These are phyloP conservation scores for Gossypioides kirkii DNA, from an alignment of 345 rosid species.

Conservation along the genomic window DNA sequence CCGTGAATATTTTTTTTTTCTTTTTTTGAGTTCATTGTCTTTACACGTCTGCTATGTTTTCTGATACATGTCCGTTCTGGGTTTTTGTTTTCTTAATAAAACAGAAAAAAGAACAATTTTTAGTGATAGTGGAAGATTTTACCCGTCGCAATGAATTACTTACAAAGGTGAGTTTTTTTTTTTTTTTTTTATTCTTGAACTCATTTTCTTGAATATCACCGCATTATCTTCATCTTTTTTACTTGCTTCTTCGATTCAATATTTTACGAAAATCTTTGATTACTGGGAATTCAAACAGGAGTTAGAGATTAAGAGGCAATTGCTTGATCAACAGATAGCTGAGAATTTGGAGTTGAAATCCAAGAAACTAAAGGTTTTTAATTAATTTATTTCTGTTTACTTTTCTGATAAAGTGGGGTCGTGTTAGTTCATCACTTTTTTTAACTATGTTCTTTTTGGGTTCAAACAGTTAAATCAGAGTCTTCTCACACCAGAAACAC, in stretches of 20 bases:
- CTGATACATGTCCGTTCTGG: neutral
- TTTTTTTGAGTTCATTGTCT: neutral
- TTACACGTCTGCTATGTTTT: neutral
- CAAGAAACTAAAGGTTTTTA: constrained; percentile 20
- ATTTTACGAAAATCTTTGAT: neutral
- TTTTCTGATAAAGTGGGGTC: neutral
- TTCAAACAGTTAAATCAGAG: neutral
- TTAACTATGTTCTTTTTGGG: neutral
- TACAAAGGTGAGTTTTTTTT: constrained; percentile 14
- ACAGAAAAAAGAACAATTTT: constrained; percentile 28
- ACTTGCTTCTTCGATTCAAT: constrained; percentile 3
- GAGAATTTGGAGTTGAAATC: constrained; percentile 23
- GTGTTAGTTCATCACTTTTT: neutral
- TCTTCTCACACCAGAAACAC: neutral
- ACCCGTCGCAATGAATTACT: constrained; percentile 11
- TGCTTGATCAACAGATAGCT: constrained; percentile 10
- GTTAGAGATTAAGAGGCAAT: constrained; percentile 2
- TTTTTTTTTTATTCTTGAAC: too few relatives aligned
- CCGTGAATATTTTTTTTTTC: neutral
- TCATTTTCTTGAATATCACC: too few relatives aligned
- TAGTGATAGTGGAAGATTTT: constrained; percentile 5
- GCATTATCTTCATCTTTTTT: constrained; percentile 2
- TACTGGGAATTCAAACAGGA: constrained; percentile 26
- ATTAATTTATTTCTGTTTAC: neutral
- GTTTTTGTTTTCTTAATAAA: neutral